Conservation (phyloP, 1,284 basidiomycete genomes). For the Vanrija pseudolonga region DNA sequence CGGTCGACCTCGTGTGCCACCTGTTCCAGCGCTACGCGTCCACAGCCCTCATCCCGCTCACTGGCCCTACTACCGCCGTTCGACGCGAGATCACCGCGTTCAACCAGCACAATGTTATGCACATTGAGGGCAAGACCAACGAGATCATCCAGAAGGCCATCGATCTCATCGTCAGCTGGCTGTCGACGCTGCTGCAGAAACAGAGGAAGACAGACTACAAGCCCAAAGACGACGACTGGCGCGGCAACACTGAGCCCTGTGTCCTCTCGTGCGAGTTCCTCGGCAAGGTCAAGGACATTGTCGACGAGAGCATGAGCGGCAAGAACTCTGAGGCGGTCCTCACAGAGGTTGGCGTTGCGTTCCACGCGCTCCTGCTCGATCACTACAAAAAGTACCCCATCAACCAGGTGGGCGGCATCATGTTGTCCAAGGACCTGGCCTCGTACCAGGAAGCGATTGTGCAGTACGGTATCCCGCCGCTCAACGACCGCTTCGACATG, state of each 20-base stretch:
- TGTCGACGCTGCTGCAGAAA: conserved; percentile 64
- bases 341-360: conserved; percentile 88
- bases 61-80: conserved; percentile 76
- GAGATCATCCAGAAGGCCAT: conserved; percentile 74
- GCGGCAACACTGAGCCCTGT: conserved; percentile 94
- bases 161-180: conserved; percentile 75
- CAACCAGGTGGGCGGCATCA: conserved; percentile 91
- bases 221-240: conserved; percentile 89
- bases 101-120: conserved; percentile 82
- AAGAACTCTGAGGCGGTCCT: conserved; percentile 90
- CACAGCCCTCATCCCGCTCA: conserved; percentile 84
- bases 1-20: conserved; percentile 85
- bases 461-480: conserved; percentile 72
- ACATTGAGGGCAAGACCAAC: conserved; percentile 84
- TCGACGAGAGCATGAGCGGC: conserved; percentile 71
- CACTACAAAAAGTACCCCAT: conserved; percentile 96
- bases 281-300: conserved; percentile 71
- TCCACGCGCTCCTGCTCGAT: conserved; percentile 91
- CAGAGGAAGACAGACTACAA: conserved; percentile 98
- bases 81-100: conserved; percentile 91
- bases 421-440: conserved; percentile 97
- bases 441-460: conserved; percentile 89
- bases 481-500: conserved; percentile 97
- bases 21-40: conserved; percentile 97
- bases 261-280: conserved; percentile 80